Evolutionary conservation across 108 stramenopile genomes (phyloP).

Genomic region (Fragilaria radians): DNA sequence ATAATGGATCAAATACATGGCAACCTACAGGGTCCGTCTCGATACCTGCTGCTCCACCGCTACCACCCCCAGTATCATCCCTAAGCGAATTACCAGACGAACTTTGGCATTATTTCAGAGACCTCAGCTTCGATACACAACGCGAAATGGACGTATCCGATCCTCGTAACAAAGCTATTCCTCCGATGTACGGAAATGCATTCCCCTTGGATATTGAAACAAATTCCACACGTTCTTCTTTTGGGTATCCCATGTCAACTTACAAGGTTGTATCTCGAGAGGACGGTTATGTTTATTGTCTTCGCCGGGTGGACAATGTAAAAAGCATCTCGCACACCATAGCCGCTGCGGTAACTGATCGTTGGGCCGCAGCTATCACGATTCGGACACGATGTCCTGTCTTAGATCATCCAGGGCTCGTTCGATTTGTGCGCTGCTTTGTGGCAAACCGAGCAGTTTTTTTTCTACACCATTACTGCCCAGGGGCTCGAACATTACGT

Average conservation of each 20-base stretch:
- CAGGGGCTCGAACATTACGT: slow-evolving; percentile 61
- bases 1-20: neutral
- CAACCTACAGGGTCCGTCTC: slow-evolving; percentile 10
- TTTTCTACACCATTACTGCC: slow-evolving; percentile 85
- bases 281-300: slow-evolving; percentile 71
- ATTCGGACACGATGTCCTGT: neutral
- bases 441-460: slow-evolving; percentile 82
- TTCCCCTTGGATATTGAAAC: slow-evolving; percentile 28
- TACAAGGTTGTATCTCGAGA: slow-evolving; percentile 64
- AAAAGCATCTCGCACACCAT: slow-evolving; percentile 75
- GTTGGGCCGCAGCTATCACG: slow-evolving; percentile 36
- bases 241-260: slow-evolving; percentile 62
- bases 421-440: slow-evolving; percentile 66
- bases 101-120: slow-evolving; percentile 59
- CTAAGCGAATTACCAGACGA: slow-evolving; percentile 42
- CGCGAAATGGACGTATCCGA: slow-evolving; percentile 67
- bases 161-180: slow-evolving; percentile 48
- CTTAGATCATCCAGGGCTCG: slow-evolving; percentile 65
- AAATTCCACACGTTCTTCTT: slow-evolving; percentile 46
- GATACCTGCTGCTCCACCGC: slow-evolving; percentile 34
- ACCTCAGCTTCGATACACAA: slow-evolving; percentile 36
- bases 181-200: slow-evolving; percentile 28
- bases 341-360: slow-evolving; percentile 54
- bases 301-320: slow-evolving; percentile 85
- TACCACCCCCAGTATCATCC: slow-evolving; percentile 26